phyloP scores from a whole-genome alignment of 768 basidiomycete genomes.

The Tylopilus balloui region DNA sequence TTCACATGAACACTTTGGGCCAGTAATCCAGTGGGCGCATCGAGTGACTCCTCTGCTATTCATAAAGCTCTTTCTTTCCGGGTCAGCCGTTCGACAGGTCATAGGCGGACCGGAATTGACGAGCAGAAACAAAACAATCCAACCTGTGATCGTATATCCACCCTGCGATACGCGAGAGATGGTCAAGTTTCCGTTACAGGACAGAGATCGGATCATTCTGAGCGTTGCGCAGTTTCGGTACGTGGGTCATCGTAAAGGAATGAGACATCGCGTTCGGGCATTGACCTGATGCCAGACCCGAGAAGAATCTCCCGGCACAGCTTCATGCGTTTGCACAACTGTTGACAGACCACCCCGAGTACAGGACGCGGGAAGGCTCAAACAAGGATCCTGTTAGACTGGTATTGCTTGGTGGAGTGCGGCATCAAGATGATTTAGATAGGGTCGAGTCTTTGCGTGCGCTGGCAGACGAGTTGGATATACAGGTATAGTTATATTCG shows the following conservation, averaged over 20 bases:
- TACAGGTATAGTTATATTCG: constrained; percentile 61
- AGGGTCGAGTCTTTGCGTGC: constrained; percentile 59
- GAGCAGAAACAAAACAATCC: neutral
- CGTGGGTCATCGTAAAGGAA: constrained; percentile 11
- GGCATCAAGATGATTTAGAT: constrained; percentile 70
- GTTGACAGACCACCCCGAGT: constrained; percentile 55
- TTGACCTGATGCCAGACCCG: constrained; percentile 54
- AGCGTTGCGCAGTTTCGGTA: constrained; percentile 94
- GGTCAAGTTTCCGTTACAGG: constrained; percentile 47
- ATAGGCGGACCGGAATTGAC: constrained; percentile 1
- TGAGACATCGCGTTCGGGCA: neutral
- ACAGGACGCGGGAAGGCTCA: constrained; percentile 26
- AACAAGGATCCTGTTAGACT: constrained; percentile 44
- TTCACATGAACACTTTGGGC: constrained; percentile 43
- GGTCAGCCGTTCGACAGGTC: neutral
- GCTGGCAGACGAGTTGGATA: constrained; percentile 56
- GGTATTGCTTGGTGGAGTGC: constrained; percentile 77
- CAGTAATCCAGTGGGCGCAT: constrained; percentile 45
- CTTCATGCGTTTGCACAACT: constrained; percentile 63
- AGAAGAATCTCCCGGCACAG: constrained; percentile 89
- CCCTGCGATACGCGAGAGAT: constrained; percentile 86
- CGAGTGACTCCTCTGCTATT: constrained; percentile 38
- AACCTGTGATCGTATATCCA: constrained; percentile 67
- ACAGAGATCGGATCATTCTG: constrained; percentile 62
- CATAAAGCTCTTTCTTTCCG: constrained; percentile 26